Percentiles rank a stretch among this genome's conserved stretches.
Evolutionary conservation across 306 rosid species (phyloP).

Genomic region (Spatholobus suberectus): DNA sequence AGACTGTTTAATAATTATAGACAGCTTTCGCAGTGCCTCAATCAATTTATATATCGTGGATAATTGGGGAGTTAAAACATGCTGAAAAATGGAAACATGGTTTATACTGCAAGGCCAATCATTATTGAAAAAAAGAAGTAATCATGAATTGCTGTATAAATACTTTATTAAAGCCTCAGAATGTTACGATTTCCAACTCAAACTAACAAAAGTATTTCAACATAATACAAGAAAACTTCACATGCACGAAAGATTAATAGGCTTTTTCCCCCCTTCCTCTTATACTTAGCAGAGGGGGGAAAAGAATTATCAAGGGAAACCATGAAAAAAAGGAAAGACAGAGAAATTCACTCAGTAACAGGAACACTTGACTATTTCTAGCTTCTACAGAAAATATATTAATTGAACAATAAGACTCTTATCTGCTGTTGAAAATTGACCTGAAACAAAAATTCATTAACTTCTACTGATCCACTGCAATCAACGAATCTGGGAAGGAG

Average conservation of each 20-base stretch:
- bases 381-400: slow-evolving; percentile 48
- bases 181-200: slow-evolving; percentile 46
- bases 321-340: slow-evolving; percentile 26
- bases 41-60: not conserved
- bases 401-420: slow-evolving; percentile 37
- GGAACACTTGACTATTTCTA: slow-evolving; percentile 42
- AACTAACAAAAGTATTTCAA: slow-evolving; percentile 39
- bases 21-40: not conserved
- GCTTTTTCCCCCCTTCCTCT: slow-evolving; percentile 35
- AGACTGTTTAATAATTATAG: not conserved
- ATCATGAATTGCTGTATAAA: slow-evolving; percentile 26
- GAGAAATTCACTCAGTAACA: slow-evolving; percentile 42
- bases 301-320: slow-evolving; percentile 38
- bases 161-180: slow-evolving; percentile 46
- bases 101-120: not conserved
- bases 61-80: not conserved
- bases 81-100: not conserved
- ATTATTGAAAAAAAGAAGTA: slow-evolving; percentile 11
- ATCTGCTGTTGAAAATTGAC: slow-evolving; percentile 49
- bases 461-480: slow-evolving; percentile 43
- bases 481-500: slow-evolving; percentile 86
- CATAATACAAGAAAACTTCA: slow-evolving; percentile 42
- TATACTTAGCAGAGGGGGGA: slow-evolving; percentile 28
- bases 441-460: slow-evolving; percentile 45
- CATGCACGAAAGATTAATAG: slow-evolving; percentile 41